A percentile compares a stretch with the other conserved stretches of the same genome.
phyloP scores from a whole-genome alignment of 2,329 filamentous ascomycete genomes.

The Didymella keratinophila region DNA sequence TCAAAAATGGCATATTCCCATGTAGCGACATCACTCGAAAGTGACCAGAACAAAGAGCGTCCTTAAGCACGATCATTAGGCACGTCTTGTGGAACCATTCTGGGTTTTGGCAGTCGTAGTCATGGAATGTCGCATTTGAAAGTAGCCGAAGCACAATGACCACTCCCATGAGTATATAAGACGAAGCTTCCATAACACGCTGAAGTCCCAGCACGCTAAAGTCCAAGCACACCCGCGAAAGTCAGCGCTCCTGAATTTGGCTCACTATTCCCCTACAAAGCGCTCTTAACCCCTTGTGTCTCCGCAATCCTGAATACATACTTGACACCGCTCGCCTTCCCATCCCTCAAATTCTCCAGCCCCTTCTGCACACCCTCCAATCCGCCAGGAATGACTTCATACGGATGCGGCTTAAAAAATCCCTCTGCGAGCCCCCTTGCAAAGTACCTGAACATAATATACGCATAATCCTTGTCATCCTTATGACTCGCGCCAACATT shows the following conservation, averaged over 20 bases:
- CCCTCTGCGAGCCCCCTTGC: conserved; percentile 59
- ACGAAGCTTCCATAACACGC: too few relatives aligned
- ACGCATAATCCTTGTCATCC: conserved; percentile 54
- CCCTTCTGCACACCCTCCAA: conserved; percentile 62
- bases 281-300: conserved; percentile 42
- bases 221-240: neutral
- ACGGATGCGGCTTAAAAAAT: conserved; percentile 60
- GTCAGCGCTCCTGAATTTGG: too few relatives aligned
- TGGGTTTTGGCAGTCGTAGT: too few relatives aligned
- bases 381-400: conserved; percentile 63
- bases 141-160: too few relatives aligned
- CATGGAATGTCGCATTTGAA: too few relatives aligned
- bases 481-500: conserved; percentile 46
- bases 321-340: conserved; percentile 69
- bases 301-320: conserved; percentile 67
- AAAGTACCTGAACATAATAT: conserved; percentile 56
- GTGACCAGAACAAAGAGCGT: too few relatives aligned
- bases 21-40: too few relatives aligned
- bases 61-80: too few relatives aligned
- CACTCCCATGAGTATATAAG: too few relatives aligned
- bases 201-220: neutral
- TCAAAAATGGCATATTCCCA: too few relatives aligned
- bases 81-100: too few relatives aligned
- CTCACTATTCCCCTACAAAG: neutral
- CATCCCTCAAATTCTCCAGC: conserved; percentile 64